These are phyloP conservation scores for Teunomyces tritomae DNA, from an alignment of 805 yeast species.

Conservation along the genomic window DNA sequence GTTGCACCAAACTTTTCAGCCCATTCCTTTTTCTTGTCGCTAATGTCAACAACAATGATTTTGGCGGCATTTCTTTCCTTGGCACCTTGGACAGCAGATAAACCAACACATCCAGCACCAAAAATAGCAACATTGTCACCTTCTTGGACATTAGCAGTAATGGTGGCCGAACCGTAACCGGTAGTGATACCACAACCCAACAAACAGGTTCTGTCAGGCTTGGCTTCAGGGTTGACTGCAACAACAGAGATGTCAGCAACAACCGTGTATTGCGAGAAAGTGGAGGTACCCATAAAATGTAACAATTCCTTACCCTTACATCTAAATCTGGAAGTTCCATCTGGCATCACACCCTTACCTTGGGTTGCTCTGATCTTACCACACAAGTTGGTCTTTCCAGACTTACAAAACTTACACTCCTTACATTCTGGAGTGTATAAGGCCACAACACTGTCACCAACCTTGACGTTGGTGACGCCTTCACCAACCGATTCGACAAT, in stretches of 20 bases:
- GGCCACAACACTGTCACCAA: conserved; percentile 91
- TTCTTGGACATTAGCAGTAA: conserved; percentile 84
- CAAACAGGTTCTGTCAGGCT: conserved; percentile 82
- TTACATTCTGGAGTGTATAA: conserved; percentile 96
- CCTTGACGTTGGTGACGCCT: conserved; percentile 85
- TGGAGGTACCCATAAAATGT: conserved; percentile 98
- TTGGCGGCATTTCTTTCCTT: conserved; percentile 73
- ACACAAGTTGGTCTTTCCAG: conserved; percentile 96
- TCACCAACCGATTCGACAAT: conserved; percentile 93
- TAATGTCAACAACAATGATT: conserved; percentile 84
- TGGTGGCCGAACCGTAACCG: conserved; percentile 96
- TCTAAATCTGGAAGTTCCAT: conserved; percentile 89
- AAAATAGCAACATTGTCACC: conserved; percentile 96
- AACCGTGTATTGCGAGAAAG: conserved; percentile 95
- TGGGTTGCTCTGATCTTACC: conserved; percentile 95
- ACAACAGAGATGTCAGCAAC: conserved; percentile 97
- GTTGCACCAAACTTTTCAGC: conserved; percentile 91
- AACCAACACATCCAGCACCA: conserved; percentile 97
- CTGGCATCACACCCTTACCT: conserved; percentile 98
- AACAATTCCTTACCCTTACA: conserved; percentile 79
- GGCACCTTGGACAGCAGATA: conserved; percentile 96
- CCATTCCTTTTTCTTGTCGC: conserved; percentile 81
- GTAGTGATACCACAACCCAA: conserved; percentile 99
- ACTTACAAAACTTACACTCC: conserved; percentile 90
- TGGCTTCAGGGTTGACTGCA: conserved; percentile 81